Percentiles rank a stretch among this genome's conserved stretches.
phyloP scores from a whole-genome alignment of 2,329 filamentous ascomycete genomes.

The Tolypocladium sp. region DNA sequence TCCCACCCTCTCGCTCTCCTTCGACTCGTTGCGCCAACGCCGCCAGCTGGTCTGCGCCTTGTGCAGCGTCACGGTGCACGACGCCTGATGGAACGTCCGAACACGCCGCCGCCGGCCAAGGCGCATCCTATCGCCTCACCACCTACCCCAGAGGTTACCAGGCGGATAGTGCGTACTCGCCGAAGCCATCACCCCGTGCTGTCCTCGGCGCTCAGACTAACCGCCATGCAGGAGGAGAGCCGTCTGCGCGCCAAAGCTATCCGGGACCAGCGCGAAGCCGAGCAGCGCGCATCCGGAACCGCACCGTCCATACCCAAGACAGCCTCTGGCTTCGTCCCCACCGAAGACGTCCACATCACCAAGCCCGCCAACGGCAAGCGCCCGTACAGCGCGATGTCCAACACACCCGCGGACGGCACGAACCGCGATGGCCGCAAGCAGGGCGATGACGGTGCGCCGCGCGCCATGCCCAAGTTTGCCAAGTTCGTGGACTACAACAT shows the following conservation, averaged over 20 bases:
- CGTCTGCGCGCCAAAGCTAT: slow-evolving; percentile 83
- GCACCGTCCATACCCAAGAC: slow-evolving; percentile 35
- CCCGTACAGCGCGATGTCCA: slow-evolving; percentile 53
- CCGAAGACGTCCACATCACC: slow-evolving; percentile 50
- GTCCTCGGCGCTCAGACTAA: not conserved
- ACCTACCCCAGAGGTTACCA: slow-evolving; percentile 43
- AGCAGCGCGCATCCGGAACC: slow-evolving; percentile 36
- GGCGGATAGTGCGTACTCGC: slow-evolving; percentile 39
- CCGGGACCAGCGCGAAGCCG: slow-evolving; percentile 62
- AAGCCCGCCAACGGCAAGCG: slow-evolving; percentile 52
- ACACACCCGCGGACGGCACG: slow-evolving; percentile 38
- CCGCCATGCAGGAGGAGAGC: slow-evolving; percentile 61
- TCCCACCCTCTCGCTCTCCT: not conserved
- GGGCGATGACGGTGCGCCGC: slow-evolving; percentile 44
- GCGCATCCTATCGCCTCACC: slow-evolving; percentile 29
- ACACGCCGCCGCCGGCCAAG: slow-evolving; percentile 32
- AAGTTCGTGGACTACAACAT: slow-evolving; percentile 98
- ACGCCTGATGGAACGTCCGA: slow-evolving; percentile 33
- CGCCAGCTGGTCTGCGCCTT: not conserved
- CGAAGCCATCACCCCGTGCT: not conserved
- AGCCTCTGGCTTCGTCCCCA: slow-evolving; percentile 63
- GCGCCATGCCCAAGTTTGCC: slow-evolving; percentile 77
- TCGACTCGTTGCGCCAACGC: not conserved
- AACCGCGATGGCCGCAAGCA: slow-evolving; percentile 57
- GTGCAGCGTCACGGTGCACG: not conserved